Evolutionary conservation across 192 early-diverging fungal species (phyloP).

Genomic region (Podochytrium sp.): DNA sequence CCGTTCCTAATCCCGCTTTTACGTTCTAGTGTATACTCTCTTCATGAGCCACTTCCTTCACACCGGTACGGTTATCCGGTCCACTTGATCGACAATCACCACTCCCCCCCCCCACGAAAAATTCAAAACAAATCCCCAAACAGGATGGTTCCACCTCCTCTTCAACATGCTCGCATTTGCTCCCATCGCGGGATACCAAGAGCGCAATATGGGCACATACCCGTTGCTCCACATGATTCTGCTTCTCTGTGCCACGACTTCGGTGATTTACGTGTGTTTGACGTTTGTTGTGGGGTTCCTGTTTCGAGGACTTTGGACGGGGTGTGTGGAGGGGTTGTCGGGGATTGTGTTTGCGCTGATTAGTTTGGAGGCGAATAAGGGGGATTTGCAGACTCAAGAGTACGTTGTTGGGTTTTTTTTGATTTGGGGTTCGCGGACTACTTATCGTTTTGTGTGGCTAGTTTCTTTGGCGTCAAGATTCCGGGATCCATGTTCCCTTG

Average conservation of each 20-base stretch:
- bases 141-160: slow-evolving; percentile 28
- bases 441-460: not conserved
- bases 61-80: not conserved
- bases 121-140: not conserved
- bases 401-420: not conserved
- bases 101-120: not conserved
- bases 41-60: slow-evolving; percentile 26
- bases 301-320: not conserved
- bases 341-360: slow-evolving; percentile 26
- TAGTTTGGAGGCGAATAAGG: slow-evolving; percentile 21
- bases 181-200: slow-evolving; percentile 13
- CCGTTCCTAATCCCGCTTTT: not conserved
- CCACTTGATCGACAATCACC: not conserved
- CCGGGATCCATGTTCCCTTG: slow-evolving; percentile 22
- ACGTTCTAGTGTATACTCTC: slow-evolving; percentile 10
- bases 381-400: slow-evolving; percentile 26
- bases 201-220: slow-evolving; percentile 28
- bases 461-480: slow-evolving; percentile 29
- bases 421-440: not conserved
- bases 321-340: slow-evolving; percentile 8
- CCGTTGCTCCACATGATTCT: slow-evolving; percentile 13
- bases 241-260: not conserved
- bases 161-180: slow-evolving; percentile 21
- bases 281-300: slow-evolving; percentile 21
- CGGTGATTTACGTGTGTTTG: not conserved